Evolutionary conservation across 179 eudicot species (phyloP), one percentile per base, ranked within the genome.

Genomic region (Sideroxylon spinosum): DNA sequence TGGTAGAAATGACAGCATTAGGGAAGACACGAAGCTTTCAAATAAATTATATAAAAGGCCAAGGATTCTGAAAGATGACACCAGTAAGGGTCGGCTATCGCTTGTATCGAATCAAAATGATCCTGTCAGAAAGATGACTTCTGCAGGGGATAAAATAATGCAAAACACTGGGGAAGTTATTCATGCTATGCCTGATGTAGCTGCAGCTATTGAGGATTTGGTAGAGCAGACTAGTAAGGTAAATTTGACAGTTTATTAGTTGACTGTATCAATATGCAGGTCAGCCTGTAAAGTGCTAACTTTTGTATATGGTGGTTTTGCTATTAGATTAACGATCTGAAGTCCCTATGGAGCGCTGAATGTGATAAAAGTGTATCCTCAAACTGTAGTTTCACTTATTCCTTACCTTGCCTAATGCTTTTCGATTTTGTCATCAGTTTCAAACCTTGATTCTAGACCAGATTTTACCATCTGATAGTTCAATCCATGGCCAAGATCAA

Each of bases 151-250:
- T 29, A 81, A 80, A 61, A 48, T 59, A 50, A 65, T 62, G 48
- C 82, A 82, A 68, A 76, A 73, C 69, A 56, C 48, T 46, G 78
- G 71, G 74, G 93, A 82, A 82, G 80, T 78, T 78, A 74, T 87
- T 75, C 79, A 76, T 57, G 73, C 62, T 65, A 88, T 84, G 75
- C 93, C 93, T 84, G 99, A 96, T 82, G 96, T 92, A 53, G 99
- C 98, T 82, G 85, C 98, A 71, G 98, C 92, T 77, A 92, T 96
- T 70, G 99, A 93, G 86, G 97, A 94, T 85, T 86, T 95, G 86
- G 78, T 94, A 82, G 97, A 88, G 87, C 90, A 96, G 78, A 92
- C 98, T 62, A 94, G 92, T 82, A 96, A 93, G 94, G 99, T 94
- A 76, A 78, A 70, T 62, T 32, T 73, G 46, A 49, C 55, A 74